phyloP scores from a whole-genome alignment of 768 basidiomycete genomes.

The Xerocomellus chrysenteron region DNA sequence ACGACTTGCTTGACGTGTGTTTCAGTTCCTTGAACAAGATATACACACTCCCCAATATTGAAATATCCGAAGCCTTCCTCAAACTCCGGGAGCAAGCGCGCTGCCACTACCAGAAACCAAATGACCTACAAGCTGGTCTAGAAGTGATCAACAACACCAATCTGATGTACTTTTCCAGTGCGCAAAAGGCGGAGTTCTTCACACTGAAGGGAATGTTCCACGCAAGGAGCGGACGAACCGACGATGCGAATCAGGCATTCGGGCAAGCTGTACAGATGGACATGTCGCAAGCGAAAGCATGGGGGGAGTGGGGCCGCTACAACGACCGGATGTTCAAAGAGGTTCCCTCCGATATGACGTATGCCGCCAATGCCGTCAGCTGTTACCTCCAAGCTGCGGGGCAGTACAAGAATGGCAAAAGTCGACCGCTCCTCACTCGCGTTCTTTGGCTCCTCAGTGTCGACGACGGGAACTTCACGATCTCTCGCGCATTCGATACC shows the following conservation, averaged over 20 bases:
- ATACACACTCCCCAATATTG: slow-evolving; percentile 98
- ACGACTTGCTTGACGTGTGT: slow-evolving; percentile 94
- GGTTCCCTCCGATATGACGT: slow-evolving; percentile 63
- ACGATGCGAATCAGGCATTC: slow-evolving; percentile 90
- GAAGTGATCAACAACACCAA: slow-evolving; percentile 99
- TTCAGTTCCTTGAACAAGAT: slow-evolving; percentile 94
- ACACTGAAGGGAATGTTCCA: slow-evolving; percentile 99
- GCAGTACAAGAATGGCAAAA: slow-evolving; percentile 90
- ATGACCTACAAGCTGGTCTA: slow-evolving; percentile 88
- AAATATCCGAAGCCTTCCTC: slow-evolving; percentile 98
- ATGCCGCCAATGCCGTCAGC: slow-evolving; percentile 90
- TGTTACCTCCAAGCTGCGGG: slow-evolving; percentile 98
- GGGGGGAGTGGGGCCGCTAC: slow-evolving; percentile 97
- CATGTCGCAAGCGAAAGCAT: slow-evolving; percentile 91
- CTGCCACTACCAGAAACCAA: slow-evolving; percentile 94
- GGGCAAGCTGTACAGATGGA: slow-evolving; percentile 96
- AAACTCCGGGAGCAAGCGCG: slow-evolving; percentile 98
- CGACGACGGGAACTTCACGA: slow-evolving; percentile 72
- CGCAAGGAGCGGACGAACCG: slow-evolving; percentile 77
- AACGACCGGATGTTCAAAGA: slow-evolving; percentile 95
- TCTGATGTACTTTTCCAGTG: slow-evolving; percentile 91
- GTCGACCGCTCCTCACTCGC: slow-evolving; percentile 85
- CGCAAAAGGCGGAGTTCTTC: slow-evolving; percentile 98
- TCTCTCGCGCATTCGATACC: slow-evolving; percentile 83
- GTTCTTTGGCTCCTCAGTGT: slow-evolving; percentile 96